Base-by-base conservation (phyloP, 306 rosid genomes). In the Aeschynomene evenia region DNA sequence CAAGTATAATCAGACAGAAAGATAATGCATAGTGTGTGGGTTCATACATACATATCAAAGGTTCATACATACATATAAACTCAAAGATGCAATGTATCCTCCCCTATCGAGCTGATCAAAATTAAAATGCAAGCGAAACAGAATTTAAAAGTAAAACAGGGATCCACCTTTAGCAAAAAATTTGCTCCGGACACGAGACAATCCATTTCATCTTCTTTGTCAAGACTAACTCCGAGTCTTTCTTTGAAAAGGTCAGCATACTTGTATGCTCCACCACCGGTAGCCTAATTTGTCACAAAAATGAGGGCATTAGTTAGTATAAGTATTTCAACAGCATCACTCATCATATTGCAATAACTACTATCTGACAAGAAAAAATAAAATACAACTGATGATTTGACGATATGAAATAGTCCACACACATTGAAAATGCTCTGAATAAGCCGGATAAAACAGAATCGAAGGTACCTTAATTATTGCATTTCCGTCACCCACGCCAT, bases 231-330 rank as follows among this genome's bases (percentile, higher is more conserved):
- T 28, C 99, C 99, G 50, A 95, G 99, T 81, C 85, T 91, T 87
- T 95, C 96, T 80, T 91, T 95, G 82, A 95, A 91, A 67, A 95
- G 97, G 79, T 95, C 96, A 20, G 99, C 85, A 73, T 80, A 95
- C 86, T 91, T 95, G 85, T 91, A 95, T 31, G 99, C 97, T 71
- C 99, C 99, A 57, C 99, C 99, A 48, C 99, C 99, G 74, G 99
- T 91, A 76, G 99, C 99, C 99, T 94, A n/a, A n/a, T n/a, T 88
- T 72, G 54, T 62, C 78, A 76, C 24, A 80, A 73, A n/a, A 50
- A 72, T 53, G 56, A 74, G 66, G 34, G 65, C 53, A 60, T 78
- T 53, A 78, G 28, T 52, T n/a, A n/a, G 28, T 72, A n/a, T n/a
- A n/a, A 37, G 71, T 70, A 52, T 14, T 34, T 71, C 53, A 75